phyloP scores from a whole-genome alignment of 805 yeast species.

The Tetrapisispora taiwanensis region DNA sequence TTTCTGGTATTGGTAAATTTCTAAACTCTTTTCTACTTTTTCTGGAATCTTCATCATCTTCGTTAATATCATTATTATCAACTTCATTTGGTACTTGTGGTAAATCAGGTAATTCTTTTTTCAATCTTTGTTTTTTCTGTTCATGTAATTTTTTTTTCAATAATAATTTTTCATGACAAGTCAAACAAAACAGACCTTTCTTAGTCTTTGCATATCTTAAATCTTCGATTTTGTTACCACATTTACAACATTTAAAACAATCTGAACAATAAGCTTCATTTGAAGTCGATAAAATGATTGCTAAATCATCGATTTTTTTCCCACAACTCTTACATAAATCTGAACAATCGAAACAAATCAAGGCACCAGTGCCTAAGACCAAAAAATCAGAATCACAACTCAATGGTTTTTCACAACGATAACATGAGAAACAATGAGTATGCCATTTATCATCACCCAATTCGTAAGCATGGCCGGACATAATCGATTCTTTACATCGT shows the following conservation, averaged over 20 bases:
- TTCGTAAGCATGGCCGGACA: slow-evolving; percentile 91
- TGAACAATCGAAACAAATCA: slow-evolving; percentile 89
- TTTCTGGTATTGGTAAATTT: slow-evolving; percentile 10
- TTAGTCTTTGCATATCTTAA: slow-evolving; percentile 87
- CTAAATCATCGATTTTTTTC: slow-evolving; percentile 85
- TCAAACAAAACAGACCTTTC: slow-evolving; percentile 87
- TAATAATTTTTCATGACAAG: slow-evolving; percentile 77
- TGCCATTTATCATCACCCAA: slow-evolving; percentile 95
- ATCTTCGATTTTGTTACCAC: slow-evolving; percentile 81
- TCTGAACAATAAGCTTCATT: slow-evolving; percentile 89
- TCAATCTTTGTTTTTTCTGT: slow-evolving; percentile 22
- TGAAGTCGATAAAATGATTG: slow-evolving; percentile 75
- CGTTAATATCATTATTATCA: no score
- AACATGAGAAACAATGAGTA: slow-evolving; percentile 81
- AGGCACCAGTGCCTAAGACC: slow-evolving; percentile 84
- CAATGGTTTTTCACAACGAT: slow-evolving; percentile 65
- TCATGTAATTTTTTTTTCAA: slow-evolving; percentile 55
- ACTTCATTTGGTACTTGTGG: slow-evolving; percentile 9
- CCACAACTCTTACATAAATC: slow-evolving; percentile 82
- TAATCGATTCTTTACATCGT: slow-evolving; percentile 45
- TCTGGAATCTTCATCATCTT: background rate
- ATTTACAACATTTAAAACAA: slow-evolving; percentile 86
- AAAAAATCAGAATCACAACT: slow-evolving; percentile 85
- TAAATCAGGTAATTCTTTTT: slow-evolving; percentile 17
- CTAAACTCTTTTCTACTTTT: background rate